Percentiles rank a stretch among this genome's conserved stretches.
These are phyloP conservation scores for Silene uniflora DNA, from an alignment of 148 eudicot genomes.

Conservation along the genomic window DNA sequence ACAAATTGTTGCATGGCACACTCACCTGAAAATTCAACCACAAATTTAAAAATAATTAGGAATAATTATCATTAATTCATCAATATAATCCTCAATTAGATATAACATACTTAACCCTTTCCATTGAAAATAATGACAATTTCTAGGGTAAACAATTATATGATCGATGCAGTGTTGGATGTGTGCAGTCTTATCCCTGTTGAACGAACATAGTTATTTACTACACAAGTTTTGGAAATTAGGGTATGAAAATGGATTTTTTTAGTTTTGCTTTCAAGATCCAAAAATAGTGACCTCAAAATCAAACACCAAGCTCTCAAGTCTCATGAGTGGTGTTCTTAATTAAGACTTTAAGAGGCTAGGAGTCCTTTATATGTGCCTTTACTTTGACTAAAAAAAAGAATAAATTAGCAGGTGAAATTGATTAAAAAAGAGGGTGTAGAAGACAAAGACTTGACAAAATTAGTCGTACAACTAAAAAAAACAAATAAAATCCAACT, in stretches of 20 bases:
- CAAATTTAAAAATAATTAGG: not conserved
- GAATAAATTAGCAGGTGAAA: slow-evolving; percentile 17
- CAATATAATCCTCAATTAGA: not conserved
- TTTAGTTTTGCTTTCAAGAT: not conserved
- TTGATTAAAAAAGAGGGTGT: slow-evolving; percentile 26
- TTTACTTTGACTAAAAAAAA: slow-evolving; percentile 44
- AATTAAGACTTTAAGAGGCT: not conserved
- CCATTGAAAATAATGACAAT: not conserved
- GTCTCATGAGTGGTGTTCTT: not conserved
- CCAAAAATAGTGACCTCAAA: not conserved
- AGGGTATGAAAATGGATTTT: not conserved
- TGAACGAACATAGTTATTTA: not conserved
- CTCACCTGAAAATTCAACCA: slow-evolving; percentile 49
- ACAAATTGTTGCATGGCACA: slow-evolving; percentile 77
- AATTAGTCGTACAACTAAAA: slow-evolving; percentile 12
- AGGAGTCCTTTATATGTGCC: not conserved
- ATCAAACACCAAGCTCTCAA: not conserved
- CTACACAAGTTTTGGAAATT: not conserved
- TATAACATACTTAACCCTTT: not conserved
- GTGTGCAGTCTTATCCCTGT: not conserved
- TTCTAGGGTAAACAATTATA: not conserved
- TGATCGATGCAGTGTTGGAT: not conserved
- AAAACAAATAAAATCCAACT: not conserved
- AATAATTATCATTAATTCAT: not conserved
- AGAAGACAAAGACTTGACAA: slow-evolving; percentile 49